A percentile compares a stretch with the other conserved stretches of the same genome.
Conservation (phyloP, 495 filamentous ascomycete species). For the Paragyromitra xinjiangensis region DNA sequence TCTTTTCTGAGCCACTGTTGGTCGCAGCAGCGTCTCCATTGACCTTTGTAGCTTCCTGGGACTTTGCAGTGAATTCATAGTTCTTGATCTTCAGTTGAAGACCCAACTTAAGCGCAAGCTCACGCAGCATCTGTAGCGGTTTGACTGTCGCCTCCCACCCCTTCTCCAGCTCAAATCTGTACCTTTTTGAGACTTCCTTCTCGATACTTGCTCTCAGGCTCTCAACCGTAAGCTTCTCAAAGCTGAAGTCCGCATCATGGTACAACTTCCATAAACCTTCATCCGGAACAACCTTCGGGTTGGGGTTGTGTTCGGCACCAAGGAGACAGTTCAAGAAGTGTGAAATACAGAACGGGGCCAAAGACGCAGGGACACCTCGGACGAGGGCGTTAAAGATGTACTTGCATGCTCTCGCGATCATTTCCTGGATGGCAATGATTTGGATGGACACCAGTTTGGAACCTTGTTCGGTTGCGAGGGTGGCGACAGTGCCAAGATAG, state of each 20-base stretch:
- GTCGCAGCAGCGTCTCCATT: conserved; percentile 52
- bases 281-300: conserved; percentile 80
- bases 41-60: conserved; percentile 55
- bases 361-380: conserved; percentile 77
- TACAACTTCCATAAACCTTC: conserved; percentile 76
- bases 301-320: conserved; percentile 76
- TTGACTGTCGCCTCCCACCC: conserved; percentile 72
- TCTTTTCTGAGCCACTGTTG: conserved; percentile 60
- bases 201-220: conserved; percentile 74
- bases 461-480: conserved; percentile 71
- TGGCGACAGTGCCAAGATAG: conserved; percentile 86
- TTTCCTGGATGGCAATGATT: conserved; percentile 83
- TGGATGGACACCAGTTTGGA: conserved; percentile 78
- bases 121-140: conserved; percentile 85
- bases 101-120: conserved; percentile 87
- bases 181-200: conserved; percentile 75
- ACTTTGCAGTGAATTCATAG: conserved; percentile 71
- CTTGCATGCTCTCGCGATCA: conserved; percentile 93
- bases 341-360: conserved; percentile 77
- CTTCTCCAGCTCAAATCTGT: conserved; percentile 74
- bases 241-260: conserved; percentile 81
- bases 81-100: conserved; percentile 85
- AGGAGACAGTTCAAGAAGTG: conserved; percentile 96
- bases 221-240: conserved; percentile 77
- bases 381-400: conserved; percentile 83